Evolutionary conservation across 192 early-diverging fungal species (phyloP), one percentile per base, ranked within the genome.

Genomic region (Backusella westeae): DNA sequence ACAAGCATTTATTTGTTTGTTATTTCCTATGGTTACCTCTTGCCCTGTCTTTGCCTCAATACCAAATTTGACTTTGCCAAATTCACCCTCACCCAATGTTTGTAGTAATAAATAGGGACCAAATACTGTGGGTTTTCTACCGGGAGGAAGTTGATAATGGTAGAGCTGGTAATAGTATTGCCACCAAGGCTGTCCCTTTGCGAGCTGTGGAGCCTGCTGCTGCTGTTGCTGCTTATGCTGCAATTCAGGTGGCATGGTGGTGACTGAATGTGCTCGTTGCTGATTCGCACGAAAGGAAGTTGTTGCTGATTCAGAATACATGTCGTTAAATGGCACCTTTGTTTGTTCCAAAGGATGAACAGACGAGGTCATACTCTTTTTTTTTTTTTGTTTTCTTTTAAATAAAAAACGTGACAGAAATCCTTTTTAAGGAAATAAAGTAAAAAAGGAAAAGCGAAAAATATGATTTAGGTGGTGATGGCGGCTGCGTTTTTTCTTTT

Each of bases 51-150:
- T 89, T 52, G 87, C 86, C 77, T 99, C 95, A 78, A 94, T 90
- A 3, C 94, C 96, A 15, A 98, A 88, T 85, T 99, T 99, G 74
- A 98, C 96, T 84, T 99, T 97, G 73, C 95, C 96, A 86, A 98
- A 98, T 87, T 99, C 97, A 68, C 96, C 97, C 85, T 98, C 96
- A 71, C 96, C 96, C 12, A 99, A 89, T 29, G 96, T 98, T 85
- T 99, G 97, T 67, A 96, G 88, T 74, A 99, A 89, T 17, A 96
- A 80, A 86, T 99, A 99, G 71, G 96, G 95, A 6, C 96, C 94
- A 82, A 95, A 93, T 78, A 93, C 89, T 29, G 89, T 90, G 44
- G 87, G 83, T 79, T 85, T 84, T 76, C 85, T 71, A 69, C 77
- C 79, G 9, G 73, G 78, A 23, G 78, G 78, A 41, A 73, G 73